Percentiles rank a stretch among this genome's conserved stretches.
phyloP scores from a whole-genome alignment of 2,329 filamentous ascomycete species.

The Beauveria asiatica region DNA sequence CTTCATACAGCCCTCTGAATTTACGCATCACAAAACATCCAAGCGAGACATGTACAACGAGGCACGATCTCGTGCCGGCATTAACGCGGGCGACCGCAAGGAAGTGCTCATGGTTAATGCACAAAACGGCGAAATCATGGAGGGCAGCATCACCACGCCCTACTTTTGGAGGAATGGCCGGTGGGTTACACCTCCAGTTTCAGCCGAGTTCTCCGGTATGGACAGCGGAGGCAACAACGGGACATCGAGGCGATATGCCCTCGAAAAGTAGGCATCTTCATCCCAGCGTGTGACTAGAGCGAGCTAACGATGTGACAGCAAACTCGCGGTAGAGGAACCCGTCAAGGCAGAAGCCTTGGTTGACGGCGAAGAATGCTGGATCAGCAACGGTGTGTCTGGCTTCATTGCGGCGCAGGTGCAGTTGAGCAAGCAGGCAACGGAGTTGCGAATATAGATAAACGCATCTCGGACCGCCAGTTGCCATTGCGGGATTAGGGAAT shows the following conservation, averaged over 20 bases:
- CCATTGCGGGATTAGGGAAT: background rate
- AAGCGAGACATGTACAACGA: conserved; percentile 61
- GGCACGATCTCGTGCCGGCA: conserved; percentile 54
- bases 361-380: conserved; percentile 72
- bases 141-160: conserved; percentile 73
- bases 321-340: conserved; percentile 56
- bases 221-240: conserved; percentile 73
- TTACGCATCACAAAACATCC: conserved; percentile 83
- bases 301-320: conserved; percentile 24
- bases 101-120: conserved; percentile 71
- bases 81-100: conserved; percentile 40
- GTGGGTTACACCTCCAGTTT: conserved; percentile 76
- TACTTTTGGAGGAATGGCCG: conserved; percentile 65
- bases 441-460: background rate
- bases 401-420: conserved; percentile 49
- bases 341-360: conserved; percentile 52
- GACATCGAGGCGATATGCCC: conserved; percentile 74
- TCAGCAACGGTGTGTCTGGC: conserved; percentile 81
- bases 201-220: conserved; percentile 25
- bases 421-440: conserved; percentile 15
- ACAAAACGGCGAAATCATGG: conserved; percentile 60
- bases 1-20: conserved; percentile 43
- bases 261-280: conserved; percentile 46
- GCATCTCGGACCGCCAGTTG: background rate
- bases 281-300: background rate